Percentiles rank a stretch among this genome's conserved stretches.
Conservation (phyloP, 345 rosid genomes). For the Euclidium syriacum region DNA sequence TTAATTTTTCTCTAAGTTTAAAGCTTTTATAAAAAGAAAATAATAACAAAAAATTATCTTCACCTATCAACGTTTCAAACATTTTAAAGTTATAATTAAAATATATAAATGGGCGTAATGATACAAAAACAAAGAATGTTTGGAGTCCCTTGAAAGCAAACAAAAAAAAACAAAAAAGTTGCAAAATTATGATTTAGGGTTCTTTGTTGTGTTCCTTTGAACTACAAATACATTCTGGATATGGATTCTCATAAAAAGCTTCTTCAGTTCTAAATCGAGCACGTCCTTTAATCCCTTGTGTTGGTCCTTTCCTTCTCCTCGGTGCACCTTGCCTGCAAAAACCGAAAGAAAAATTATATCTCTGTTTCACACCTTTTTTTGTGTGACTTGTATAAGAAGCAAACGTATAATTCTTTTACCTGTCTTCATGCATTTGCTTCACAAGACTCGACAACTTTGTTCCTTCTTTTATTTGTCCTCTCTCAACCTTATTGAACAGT, state of each 20-base stretch:
- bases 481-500: slow-evolving; percentile 64
- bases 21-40: too few species aligned
- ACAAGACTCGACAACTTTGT: slow-evolving; percentile 42
- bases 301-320: slow-evolving; percentile 60
- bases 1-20: too few species aligned
- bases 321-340: slow-evolving; percentile 80
- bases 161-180: background rate
- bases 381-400: background rate
- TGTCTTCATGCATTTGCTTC: slow-evolving; percentile 60
- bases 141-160: background rate
- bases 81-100: too few species aligned
- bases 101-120: background rate
- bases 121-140: background rate
- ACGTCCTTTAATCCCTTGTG: slow-evolving; percentile 70
- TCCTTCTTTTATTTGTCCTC: slow-evolving; percentile 48
- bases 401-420: slow-evolving; percentile 35
- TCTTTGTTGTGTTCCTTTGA: slow-evolving; percentile 30
- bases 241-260: slow-evolving; percentile 87
- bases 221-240: slow-evolving; percentile 78
- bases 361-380: background rate
- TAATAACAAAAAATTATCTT: too few species aligned
- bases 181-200: background rate
- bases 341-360: background rate
- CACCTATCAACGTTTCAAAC: too few species aligned
- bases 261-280: slow-evolving; percentile 82